Base-by-base conservation (phyloP, 2,329 filamentous ascomycete genomes). In the Aureobasidium sp. region DNA sequence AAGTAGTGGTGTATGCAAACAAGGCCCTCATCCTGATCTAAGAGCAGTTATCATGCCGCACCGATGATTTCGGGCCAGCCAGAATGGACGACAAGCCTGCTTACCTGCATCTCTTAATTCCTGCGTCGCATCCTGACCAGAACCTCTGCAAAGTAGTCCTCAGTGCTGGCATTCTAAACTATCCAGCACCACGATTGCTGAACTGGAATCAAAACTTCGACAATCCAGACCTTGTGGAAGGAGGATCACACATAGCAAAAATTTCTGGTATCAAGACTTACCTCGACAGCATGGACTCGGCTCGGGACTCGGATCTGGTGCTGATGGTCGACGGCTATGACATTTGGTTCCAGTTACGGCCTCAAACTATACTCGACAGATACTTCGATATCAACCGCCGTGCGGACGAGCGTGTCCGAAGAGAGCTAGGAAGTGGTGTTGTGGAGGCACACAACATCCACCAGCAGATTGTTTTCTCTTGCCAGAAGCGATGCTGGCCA, bases 261-360 rank as follows among this genome's bases (percentile, higher is more conserved):
- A 67, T 71, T 58, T 64, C 57, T 21, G 66, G 65, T 6, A 64
- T 69, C 5, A 51, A 67, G 21, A 64, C 68, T 3, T 70, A 68
- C 32, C 64, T 72, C 4, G 67, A 71, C 25, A 67, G 68, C 3
- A 53, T 71, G 13, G 60, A 65, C 14, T 13, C 59, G 6, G 51
- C 44, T 3, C 30, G 47, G 13, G 66, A 71, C 29, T 68, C 69
- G 3, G 86, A 89, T 68, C 72, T 89, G 16, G 79, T 87, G 10
- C 72, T 88, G 61, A 78, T 88, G 61, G 78, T 85, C 7, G 85
- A 89, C 69, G 84, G 82, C 2, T 80, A 82, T 68, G 84, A 88
- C 63, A 77, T 83, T 0, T 84, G 84, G 74, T 82, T 88, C 63
- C 86, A 89, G 69, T 76, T 89, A 1, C 84, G 85, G 0, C 80